Evolutionary conservation across 768 basidiomycete genomes (phyloP), one percentile per base, ranked within the genome.

Genomic region (Suillus alpinus): DNA sequence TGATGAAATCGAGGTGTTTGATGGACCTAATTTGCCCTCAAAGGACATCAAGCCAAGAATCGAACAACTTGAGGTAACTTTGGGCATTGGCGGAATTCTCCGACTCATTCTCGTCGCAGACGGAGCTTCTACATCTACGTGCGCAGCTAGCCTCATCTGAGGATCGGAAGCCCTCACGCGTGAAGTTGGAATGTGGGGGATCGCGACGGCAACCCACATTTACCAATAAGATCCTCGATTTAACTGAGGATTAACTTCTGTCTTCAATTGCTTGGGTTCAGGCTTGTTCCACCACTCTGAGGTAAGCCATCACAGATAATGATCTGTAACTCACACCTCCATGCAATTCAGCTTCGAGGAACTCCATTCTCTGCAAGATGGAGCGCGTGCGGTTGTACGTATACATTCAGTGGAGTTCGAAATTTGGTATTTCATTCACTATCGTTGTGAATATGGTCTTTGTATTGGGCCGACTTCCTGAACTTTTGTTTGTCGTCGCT

Each of bases 101-200:
- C 20, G 2, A 23, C 18, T 32, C 23, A 34, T 57, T 3, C 2
- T 41, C 40, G 9, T 20, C 41, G 16, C 34, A 64, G 63, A 60
- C 59, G 46, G 62, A 67, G 34, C 61, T 66, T 26, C 61, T 63
- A 40, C 66, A 59, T 31, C 62, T 66, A 23, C 65, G 65, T 16
- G 47, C 36, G 14, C 16, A 65, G 51, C 55, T 59, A 18, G 13
- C 6, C 23, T 16, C 47, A 12, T 41, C 51, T 6, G 57, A 66
- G 31, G 63, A 63, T 31, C 57, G 23, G 14, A 66, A 66, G 20
- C 53, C 62, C 8, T 65, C 70, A 50, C 63, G 61, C 26, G 31
- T 68, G 44, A 68, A 69, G 56, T 56, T 49, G 34, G 63, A 66
- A 34, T 39, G 26, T 29, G 46, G 26, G 26, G 14, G 47, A 3